These are phyloP conservation scores for Rubia peregrina DNA, from an alignment of 305 asterid species.

Conservation along the genomic window DNA sequence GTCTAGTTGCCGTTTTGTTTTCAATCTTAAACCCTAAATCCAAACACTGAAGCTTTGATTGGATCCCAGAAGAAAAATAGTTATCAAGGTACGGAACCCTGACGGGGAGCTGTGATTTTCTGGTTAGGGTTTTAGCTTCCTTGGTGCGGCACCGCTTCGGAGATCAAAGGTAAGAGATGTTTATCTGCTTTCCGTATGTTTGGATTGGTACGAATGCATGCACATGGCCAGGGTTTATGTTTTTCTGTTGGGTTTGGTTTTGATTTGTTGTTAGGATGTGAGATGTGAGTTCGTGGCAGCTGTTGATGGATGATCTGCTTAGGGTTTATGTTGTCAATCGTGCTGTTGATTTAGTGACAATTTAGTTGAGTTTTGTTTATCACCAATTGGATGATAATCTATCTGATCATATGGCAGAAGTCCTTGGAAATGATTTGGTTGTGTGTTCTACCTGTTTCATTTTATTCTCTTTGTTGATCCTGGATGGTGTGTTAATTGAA, in stretches of 20 bases:
- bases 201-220: background rate
- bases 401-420: background rate
- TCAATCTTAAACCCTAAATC: background rate
- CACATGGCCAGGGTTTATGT: background rate
- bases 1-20: background rate
- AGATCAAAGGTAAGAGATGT: constrained; percentile 6
- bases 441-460: background rate
- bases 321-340: too few species aligned
- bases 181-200: background rate
- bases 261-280: background rate
- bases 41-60: background rate
- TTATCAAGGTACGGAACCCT: constrained; percentile 6
- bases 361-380: too few species aligned
- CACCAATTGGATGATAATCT: background rate
- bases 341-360: background rate
- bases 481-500: background rate
- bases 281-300: too few species aligned
- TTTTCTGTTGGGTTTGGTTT: background rate
- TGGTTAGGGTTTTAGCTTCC: constrained; percentile 20
- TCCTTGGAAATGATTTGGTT: background rate
- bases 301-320: too few species aligned
- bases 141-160: background rate
- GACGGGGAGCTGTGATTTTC: background rate
- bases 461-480: too few species aligned
- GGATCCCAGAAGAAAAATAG: background rate